Conservation (phyloP, 2,329 filamentous ascomycete species). For the Cytospora leucostoma region DNA sequence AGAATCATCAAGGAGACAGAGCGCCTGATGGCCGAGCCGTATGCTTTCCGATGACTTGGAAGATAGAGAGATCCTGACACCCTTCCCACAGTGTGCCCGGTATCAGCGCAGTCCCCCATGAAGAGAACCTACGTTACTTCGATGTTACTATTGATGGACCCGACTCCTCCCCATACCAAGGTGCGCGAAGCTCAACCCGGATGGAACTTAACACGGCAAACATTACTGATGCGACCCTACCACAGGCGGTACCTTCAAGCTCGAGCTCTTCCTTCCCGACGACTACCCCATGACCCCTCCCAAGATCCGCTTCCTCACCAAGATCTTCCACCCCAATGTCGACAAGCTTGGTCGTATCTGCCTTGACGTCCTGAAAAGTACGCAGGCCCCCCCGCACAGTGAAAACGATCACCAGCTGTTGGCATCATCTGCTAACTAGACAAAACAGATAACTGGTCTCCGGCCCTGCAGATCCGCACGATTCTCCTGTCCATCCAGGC, state of each 20-base stretch:
- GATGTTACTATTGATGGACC: constrained; percentile 96
- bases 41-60: constrained; percentile 40
- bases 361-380: constrained; percentile 95
- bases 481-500: constrained; percentile 99
- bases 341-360: constrained; percentile 97
- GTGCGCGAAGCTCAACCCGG: constrained; percentile 48
- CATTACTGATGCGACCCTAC: constrained; percentile 4
- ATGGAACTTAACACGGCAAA: not conserved
- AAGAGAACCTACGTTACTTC: constrained; percentile 97
- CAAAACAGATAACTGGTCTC: constrained; percentile 89
- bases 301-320: constrained; percentile 97
- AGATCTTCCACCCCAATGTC: constrained; percentile 99
- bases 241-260: constrained; percentile 81
- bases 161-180: constrained; percentile 90
- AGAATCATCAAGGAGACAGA: constrained; percentile 99
- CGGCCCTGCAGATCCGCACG: constrained; percentile 94
- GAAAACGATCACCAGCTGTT: not conserved
- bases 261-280: constrained; percentile 95
- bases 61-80: constrained; percentile 14
- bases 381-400: too few relatives aligned
- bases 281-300: constrained; percentile 99
- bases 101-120: constrained; percentile 92
- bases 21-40: constrained; percentile 95
- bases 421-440: not conserved
- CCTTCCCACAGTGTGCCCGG: constrained; percentile 74